phyloP scores from a whole-genome alignment of 768 basidiomycete species.

The Ephemerocybe angulata region DNA sequence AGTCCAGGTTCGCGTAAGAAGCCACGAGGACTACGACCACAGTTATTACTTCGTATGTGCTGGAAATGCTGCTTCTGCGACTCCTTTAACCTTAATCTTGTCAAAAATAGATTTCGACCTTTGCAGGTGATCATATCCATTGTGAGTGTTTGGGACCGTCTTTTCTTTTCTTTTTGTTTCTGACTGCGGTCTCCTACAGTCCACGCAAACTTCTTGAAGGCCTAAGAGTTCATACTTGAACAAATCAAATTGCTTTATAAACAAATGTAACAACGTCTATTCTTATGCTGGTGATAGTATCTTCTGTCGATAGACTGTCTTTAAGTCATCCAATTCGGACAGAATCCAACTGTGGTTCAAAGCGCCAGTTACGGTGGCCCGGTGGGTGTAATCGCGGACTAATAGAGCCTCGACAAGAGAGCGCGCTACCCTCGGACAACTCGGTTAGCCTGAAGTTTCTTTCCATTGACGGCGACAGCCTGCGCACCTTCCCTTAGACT shows the following conservation, averaged over 20 bases:
- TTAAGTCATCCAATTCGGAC: slow-evolving; percentile 57
- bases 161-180: slow-evolving; percentile 9
- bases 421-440: background rate
- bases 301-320: slow-evolving; percentile 56
- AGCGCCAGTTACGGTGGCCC: slow-evolving; percentile 62
- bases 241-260: background rate
- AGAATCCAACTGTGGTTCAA: slow-evolving; percentile 65
- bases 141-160: slow-evolving; percentile 45
- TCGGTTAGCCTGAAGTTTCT: background rate
- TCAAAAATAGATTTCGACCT: slow-evolving; percentile 72
- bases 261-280: background rate
- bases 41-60: slow-evolving; percentile 76
- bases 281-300: slow-evolving; percentile 24
- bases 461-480: background rate
- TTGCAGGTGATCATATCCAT: slow-evolving; percentile 83
- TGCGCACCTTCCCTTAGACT: slow-evolving; percentile 54
- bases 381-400: slow-evolving; percentile 48
- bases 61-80: background rate
- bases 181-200: slow-evolving; percentile 39
- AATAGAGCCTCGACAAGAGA: slow-evolving; percentile 58
- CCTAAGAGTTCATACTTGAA: slow-evolving; percentile 29
- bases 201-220: slow-evolving; percentile 86
- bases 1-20: slow-evolving; percentile 71
- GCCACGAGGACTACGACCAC: slow-evolving; percentile 84
- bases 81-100: background rate